A percentile compares a stretch with the other conserved stretches of the same genome.
phyloP scores from a whole-genome alignment of 2,329 filamentous ascomycete species.

The Gremmenia infestans region DNA sequence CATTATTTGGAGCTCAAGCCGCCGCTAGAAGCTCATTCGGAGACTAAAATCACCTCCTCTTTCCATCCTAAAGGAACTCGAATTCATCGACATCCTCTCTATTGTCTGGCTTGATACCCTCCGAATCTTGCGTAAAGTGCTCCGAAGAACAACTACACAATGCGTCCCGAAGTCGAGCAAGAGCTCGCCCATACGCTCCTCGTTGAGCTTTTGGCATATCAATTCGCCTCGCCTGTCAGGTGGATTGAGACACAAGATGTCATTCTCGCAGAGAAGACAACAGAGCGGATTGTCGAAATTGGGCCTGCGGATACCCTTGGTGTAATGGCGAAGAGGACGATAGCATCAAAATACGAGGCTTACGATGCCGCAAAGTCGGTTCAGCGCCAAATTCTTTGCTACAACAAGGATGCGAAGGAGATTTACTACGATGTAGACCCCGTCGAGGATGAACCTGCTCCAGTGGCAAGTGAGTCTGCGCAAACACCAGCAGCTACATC shows the following conservation, averaged over 20 bases:
- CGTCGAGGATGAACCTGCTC: conserved; percentile 79
- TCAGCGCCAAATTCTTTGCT: conserved; percentile 95
- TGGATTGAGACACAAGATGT: conserved; percentile 99
- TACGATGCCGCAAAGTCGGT: conserved; percentile 96
- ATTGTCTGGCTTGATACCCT: conserved; percentile 7
- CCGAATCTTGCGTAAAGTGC: conserved; percentile 19
- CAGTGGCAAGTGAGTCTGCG: conserved; percentile 40
- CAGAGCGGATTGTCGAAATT: conserved; percentile 96
- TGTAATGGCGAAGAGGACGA: conserved; percentile 93
- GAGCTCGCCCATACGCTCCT: conserved; percentile 97
- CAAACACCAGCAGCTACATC: conserved; percentile 40
- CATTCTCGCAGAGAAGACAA: conserved; percentile 90
- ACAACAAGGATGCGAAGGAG: conserved; percentile 98
- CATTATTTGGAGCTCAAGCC: conserved; percentile 1
- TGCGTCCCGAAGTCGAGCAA: conserved; percentile 99
- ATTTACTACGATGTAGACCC: conserved; percentile 99
- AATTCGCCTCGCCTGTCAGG: conserved; percentile 96
- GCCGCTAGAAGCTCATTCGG: too few species aligned
- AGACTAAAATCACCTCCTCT: neutral
- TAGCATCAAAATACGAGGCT: conserved; percentile 96
- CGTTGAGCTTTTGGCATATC: conserved; percentile 97
- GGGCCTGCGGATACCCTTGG: conserved; percentile 95
- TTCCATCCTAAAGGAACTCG: too few species aligned
- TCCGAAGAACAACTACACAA: conserved; percentile 38
- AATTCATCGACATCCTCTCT: too few species aligned